Conservation (phyloP, 108 stramenopile species). For the Cyclotella choctawhatcheeana region DNA sequence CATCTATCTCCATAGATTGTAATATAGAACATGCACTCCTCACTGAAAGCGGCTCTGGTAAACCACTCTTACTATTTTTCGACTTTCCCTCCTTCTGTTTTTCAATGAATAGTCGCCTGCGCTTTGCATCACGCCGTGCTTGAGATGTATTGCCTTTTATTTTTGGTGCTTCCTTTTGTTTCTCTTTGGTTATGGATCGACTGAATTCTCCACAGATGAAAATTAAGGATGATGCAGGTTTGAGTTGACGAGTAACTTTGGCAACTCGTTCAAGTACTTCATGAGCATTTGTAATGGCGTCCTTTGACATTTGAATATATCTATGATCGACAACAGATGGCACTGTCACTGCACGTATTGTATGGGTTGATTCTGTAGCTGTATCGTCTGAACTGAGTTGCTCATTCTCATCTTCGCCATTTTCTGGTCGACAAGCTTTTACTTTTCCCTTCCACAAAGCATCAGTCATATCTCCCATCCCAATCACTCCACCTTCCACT, state of each 20-base stretch:
- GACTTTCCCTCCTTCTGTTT: conserved; percentile 19
- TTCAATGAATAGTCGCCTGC: conserved; percentile 21
- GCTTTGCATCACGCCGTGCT: conserved; percentile 40
- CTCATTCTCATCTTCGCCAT: conserved; percentile 9
- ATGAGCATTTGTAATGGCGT: conserved; percentile 20
- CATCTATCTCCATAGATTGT: conserved; percentile 54
- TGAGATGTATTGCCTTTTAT: conserved; percentile 27
- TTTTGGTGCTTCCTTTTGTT: conserved; percentile 38
- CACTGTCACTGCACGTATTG: conserved; percentile 62
- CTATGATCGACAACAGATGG: conserved; percentile 58
- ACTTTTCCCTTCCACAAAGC: conserved; percentile 50
- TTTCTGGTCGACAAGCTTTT: conserved; percentile 53
- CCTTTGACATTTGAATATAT: conserved; percentile 48
- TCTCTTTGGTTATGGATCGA: conserved; percentile 46
- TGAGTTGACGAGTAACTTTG: conserved; percentile 19
- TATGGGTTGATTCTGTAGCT: conserved; percentile 21
- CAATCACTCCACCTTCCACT: conserved; percentile 42
- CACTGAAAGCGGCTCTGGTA: conserved; percentile 50
- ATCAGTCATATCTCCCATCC: conserved; percentile 33
- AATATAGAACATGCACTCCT: conserved; percentile 56
- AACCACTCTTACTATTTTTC: conserved; percentile 7
- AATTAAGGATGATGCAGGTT: conserved; percentile 48
- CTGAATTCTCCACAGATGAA: conserved; percentile 69
- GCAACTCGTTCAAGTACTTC: conserved; percentile 49
- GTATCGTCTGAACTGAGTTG: not conserved